A percentile compares a stretch with the other conserved stretches of the same genome.
Conservation (phyloP, 169 alveolate genomes). For the Eimeria praecox region DNA sequence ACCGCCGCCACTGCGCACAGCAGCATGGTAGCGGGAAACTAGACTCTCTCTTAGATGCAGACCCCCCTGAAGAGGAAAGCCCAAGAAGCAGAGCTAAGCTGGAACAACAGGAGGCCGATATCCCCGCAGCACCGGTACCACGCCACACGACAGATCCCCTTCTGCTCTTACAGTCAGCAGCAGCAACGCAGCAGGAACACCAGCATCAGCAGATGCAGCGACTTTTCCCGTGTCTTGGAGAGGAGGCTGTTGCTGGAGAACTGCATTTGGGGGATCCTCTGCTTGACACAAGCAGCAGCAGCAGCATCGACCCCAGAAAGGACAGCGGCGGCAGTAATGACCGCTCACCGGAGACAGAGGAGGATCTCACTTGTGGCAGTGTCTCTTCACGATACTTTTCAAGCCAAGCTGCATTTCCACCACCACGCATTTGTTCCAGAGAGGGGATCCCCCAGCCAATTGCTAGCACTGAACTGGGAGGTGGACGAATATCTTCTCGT, state of each 20-base stretch:
- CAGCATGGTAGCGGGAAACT: slow-evolving; percentile 3
- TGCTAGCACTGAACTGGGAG: neutral
- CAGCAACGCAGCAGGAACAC: slow-evolving; percentile 14
- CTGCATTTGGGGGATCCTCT: neutral
- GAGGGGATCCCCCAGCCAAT: neutral
- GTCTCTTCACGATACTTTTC: slow-evolving; percentile 51
- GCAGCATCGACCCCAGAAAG: neutral
- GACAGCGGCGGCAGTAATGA: neutral
- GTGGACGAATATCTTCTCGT: neutral
- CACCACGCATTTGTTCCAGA: neutral
- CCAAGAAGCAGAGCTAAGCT: neutral
- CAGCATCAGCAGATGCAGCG: slow-evolving; percentile 24
- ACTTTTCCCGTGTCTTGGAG: neutral
- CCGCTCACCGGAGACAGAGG: neutral
- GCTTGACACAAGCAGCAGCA: neutral
- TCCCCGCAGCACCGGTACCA: slow-evolving; percentile 8
- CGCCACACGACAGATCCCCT: slow-evolving; percentile 73
- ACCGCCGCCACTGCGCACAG: slow-evolving; percentile 25
- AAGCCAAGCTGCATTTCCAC: neutral
- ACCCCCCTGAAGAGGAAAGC: neutral
- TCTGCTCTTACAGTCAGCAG: slow-evolving; percentile 52
- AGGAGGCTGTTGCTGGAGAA: neutral
- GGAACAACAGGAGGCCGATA: neutral
- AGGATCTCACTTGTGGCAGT: neutral
- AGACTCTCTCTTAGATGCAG: neutral